Percentiles rank a stretch among this genome's conserved stretches.
Conservation (phyloP, 306 rosid species). For the Bauhinia variegata region DNA sequence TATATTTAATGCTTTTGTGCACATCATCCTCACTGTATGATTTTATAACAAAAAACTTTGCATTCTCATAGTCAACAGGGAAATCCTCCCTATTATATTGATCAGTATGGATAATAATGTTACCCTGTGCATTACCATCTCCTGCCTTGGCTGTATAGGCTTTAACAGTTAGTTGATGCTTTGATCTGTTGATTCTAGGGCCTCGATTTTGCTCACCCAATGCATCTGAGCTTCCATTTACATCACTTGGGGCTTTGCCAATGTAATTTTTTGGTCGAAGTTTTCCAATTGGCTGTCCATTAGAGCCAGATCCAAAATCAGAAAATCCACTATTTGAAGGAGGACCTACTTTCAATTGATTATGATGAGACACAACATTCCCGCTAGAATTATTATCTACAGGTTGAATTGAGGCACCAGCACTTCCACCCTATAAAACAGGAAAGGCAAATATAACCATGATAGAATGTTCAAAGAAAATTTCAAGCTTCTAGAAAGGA, state of each 20-base stretch:
- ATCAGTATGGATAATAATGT: constrained; percentile 68
- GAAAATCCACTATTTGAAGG: constrained; percentile 53
- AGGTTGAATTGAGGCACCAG: constrained; percentile 49
- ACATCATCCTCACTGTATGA: constrained; percentile 99
- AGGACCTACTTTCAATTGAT: constrained; percentile 53
- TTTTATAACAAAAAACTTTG: constrained; percentile 86
- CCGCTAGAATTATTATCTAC: constrained; percentile 58
- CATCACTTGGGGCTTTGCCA: constrained; percentile 50
- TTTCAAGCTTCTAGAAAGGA: background rate
- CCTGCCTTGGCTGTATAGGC: constrained; percentile 78
- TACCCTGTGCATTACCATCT: constrained; percentile 69
- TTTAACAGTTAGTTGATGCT: constrained; percentile 63
- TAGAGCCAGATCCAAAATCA: constrained; percentile 60
- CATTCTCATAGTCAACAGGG: constrained; percentile 63
- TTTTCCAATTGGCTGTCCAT: constrained; percentile 57
- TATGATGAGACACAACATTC: constrained; percentile 49
- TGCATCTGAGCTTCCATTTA: constrained; percentile 58
- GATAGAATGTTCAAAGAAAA: too few relatives aligned
- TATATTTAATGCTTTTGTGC: constrained; percentile 92
- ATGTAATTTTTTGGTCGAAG: constrained; percentile 55
- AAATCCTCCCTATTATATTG: constrained; percentile 82
- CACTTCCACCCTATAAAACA: constrained; percentile 55
- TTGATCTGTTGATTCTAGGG: constrained; percentile 73
- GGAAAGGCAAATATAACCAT: constrained; percentile 3
- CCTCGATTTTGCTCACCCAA: constrained; percentile 91